phyloP scores from a whole-genome alignment of 352 stramenopile species.

The Pythium biforme region DNA sequence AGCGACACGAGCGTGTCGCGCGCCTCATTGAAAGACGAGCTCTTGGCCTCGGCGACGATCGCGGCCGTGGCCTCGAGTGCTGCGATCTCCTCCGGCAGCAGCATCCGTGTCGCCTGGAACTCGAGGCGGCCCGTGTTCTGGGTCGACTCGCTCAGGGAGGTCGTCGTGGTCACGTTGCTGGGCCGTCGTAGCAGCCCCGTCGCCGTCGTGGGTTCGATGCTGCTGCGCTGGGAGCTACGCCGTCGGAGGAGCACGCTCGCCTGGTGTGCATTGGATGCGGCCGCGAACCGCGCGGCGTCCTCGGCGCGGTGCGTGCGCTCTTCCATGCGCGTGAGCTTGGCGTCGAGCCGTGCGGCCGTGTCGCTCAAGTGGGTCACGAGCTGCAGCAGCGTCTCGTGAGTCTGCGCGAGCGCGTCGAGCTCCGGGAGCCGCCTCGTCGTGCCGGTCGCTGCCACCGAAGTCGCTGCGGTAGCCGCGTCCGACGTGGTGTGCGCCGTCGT shows the following conservation, averaged over 20 bases:
- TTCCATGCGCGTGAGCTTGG: constrained; percentile 9
- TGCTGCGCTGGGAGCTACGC: background rate
- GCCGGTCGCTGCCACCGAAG: background rate
- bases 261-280: background rate
- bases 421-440: background rate
- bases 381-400: constrained; percentile 5
- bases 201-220: background rate
- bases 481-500: background rate
- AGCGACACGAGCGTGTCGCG: background rate
- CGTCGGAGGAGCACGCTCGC: background rate
- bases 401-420: background rate
- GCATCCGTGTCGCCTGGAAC: constrained; percentile 9
- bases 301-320: background rate
- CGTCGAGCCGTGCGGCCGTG: constrained; percentile 1
- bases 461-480: no score
- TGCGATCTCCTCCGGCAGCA: constrained; percentile 10
- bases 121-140: background rate
- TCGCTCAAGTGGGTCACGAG: background rate
- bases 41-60: background rate
- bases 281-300: background rate
- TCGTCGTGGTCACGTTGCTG: background rate
- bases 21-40: constrained; percentile 14
- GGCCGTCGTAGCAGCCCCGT: background rate
- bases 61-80: constrained; percentile 1
- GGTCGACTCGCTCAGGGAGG: constrained; percentile 8